A percentile compares a stretch with the other conserved stretches of the same genome.
These are phyloP conservation scores for Phialophora chinensis DNA, from an alignment of 2,329 filamentous ascomycete genomes.

Conservation along the genomic window DNA sequence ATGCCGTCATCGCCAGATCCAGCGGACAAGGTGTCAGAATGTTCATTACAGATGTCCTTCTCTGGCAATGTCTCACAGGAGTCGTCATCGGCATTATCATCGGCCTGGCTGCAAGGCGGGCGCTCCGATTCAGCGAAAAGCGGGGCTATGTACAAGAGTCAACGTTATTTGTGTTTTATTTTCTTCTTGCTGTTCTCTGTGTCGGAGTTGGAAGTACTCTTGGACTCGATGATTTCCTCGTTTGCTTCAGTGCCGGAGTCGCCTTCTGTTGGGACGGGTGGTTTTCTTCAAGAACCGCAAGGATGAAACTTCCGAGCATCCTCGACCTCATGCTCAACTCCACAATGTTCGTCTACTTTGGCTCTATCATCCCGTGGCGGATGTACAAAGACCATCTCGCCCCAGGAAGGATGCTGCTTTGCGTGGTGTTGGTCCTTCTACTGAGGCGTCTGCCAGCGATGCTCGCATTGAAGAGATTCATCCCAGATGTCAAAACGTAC, in stretches of 20 bases:
- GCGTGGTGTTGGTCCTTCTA: slow-evolving; percentile 57
- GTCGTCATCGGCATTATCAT: slow-evolving; percentile 55
- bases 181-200: slow-evolving; percentile 60
- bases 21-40: slow-evolving; percentile 53
- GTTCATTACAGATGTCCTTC: slow-evolving; percentile 60
- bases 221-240: slow-evolving; percentile 62
- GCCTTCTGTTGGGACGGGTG: slow-evolving; percentile 62
- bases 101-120: slow-evolving; percentile 55
- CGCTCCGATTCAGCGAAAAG: slow-evolving; percentile 55
- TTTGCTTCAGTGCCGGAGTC: slow-evolving; percentile 62
- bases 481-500: slow-evolving; percentile 57
- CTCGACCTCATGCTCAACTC: slow-evolving; percentile 63
- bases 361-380: slow-evolving; percentile 60
- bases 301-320: slow-evolving; percentile 56
- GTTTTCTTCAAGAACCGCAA: slow-evolving; percentile 55
- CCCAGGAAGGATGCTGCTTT: slow-evolving; percentile 51
- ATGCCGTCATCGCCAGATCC: slow-evolving; percentile 50
- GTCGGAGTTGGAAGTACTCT: slow-evolving; percentile 59
- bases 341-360: slow-evolving; percentile 63
- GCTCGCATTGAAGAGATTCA: slow-evolving; percentile 53
- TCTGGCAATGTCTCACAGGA: slow-evolving; percentile 62
- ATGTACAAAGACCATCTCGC: slow-evolving; percentile 49
- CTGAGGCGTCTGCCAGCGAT: slow-evolving; percentile 61
- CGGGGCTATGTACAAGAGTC: slow-evolving; percentile 56
- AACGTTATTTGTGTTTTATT: slow-evolving; percentile 62